Evolutionary conservation across 2,329 filamentous ascomycete genomes (phyloP).

Genomic region (Curvularia hawaiiensis): DNA sequence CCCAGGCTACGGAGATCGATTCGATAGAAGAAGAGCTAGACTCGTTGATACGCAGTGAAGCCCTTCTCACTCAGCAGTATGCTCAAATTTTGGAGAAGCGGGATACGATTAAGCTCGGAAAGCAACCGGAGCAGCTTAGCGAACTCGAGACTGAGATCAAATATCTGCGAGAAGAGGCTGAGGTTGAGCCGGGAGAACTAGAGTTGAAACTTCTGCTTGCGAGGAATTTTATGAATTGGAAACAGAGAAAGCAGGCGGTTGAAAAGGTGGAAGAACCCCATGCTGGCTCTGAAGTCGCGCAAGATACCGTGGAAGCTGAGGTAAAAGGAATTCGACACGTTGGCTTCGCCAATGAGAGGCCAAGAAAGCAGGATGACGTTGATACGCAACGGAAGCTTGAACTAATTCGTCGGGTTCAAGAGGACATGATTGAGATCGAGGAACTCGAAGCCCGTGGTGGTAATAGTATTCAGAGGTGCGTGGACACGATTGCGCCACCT

Average conservation of each 20-base stretch:
- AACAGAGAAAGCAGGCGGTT: neutral
- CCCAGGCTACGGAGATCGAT: neutral
- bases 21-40: neutral
- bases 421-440: neutral
- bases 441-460: neutral
- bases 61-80: neutral
- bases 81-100: neutral
- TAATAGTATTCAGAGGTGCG: neutral
- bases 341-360: neutral
- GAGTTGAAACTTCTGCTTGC: neutral
- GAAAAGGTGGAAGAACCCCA: too few species aligned
- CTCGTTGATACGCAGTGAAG: neutral
- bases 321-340: conserved; percentile 1
- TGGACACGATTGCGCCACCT: neutral
- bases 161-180: neutral
- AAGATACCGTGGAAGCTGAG: conserved; percentile 6
- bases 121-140: neutral
- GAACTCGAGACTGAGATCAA: neutral
- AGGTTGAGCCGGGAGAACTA: neutral
- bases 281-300: neutral
- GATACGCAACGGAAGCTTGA: neutral
- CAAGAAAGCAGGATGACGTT: neutral
- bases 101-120: neutral
- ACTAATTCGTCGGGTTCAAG: neutral
- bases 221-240: neutral